Evolutionary conservation across 2,329 filamentous ascomycete species (phyloP), one percentile per base, ranked within the genome.

Genomic region (Cadophora luteo-olivacea): DNA sequence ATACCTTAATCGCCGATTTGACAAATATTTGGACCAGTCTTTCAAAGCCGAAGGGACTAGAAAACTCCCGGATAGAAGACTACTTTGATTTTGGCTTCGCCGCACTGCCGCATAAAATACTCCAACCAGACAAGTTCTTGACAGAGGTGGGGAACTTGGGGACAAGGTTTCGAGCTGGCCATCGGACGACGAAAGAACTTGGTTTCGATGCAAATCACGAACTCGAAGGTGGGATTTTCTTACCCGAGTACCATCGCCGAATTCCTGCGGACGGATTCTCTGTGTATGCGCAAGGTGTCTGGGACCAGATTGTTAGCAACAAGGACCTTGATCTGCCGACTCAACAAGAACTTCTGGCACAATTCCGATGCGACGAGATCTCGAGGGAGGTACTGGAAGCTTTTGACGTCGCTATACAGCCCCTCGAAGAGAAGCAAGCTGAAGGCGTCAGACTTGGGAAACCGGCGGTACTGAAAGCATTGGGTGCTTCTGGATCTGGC

Each of bases 11-110:
- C 72, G 92, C 97, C 81, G 96, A 98, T 79, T 85, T 99, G 70
- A 90, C 89, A 62, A 92, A 95, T 79, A 93, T 99, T 75, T 99
- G 96, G 96, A 87, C 91, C 2, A 92, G 93, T 61, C 91, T 99
- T 69, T 94, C 94, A 51, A 99, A 99, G 79, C 96, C 96, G 4
- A 82, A 89, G 38, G 95, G 95, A 0, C 85, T 98, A 67, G 96
- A 99, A 78, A 89, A 89, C 73, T 95, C 95, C 24, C 89, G 86
- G 67, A 98, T 99, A 72, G 92, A 96, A 75, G 95, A 99, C 78
- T 99, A 98, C 82, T 99, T 99, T 77, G 96, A 99, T 82, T 98
- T 99, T 80, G 94, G 94, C 65, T 99, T 99, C 77, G 93, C 94
- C 60, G 94, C 95, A 0, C 86, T 99, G 25, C 96, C 96, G 4